phyloP scores from a whole-genome alignment of 139 green algal species.

The Coelastrella sp. region DNA sequence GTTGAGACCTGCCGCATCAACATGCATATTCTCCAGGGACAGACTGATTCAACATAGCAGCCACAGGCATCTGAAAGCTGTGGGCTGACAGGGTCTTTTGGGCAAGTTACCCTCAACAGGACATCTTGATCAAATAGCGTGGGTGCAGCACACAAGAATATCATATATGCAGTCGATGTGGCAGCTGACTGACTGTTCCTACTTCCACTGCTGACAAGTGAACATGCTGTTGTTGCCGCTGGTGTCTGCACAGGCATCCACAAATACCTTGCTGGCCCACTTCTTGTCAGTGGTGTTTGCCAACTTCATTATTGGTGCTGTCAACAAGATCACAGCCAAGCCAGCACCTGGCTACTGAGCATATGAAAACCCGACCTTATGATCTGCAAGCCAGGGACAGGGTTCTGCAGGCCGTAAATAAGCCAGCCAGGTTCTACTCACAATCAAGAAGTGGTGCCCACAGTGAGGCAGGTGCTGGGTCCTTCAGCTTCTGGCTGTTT shows the following conservation, averaged over 20 bases:
- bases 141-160: neutral
- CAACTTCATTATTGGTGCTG: slow-evolving; percentile 77
- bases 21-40: no score
- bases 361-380: neutral
- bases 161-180: neutral
- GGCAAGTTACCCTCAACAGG: no score
- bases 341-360: neutral
- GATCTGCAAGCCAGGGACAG: no score
- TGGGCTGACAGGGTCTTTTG: no score
- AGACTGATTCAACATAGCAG: no score
- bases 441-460: no score
- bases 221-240: neutral
- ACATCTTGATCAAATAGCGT: neutral
- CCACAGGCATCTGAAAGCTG: no score
- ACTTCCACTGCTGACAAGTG: neutral
- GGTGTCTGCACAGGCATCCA: slow-evolving; percentile 72
- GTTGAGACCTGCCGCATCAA: no score
- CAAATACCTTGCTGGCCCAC: slow-evolving; percentile 90
- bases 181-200: neutral
- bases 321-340: slow-evolving; percentile 53
- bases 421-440: no score
- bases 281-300: slow-evolving; percentile 86
- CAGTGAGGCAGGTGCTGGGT: no score
- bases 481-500: no score
- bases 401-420: no score